Evolutionary conservation across 768 basidiomycete genomes (phyloP), one percentile per base, ranked within the genome.

Genomic region (Sporobolomyces phaffii): DNA sequence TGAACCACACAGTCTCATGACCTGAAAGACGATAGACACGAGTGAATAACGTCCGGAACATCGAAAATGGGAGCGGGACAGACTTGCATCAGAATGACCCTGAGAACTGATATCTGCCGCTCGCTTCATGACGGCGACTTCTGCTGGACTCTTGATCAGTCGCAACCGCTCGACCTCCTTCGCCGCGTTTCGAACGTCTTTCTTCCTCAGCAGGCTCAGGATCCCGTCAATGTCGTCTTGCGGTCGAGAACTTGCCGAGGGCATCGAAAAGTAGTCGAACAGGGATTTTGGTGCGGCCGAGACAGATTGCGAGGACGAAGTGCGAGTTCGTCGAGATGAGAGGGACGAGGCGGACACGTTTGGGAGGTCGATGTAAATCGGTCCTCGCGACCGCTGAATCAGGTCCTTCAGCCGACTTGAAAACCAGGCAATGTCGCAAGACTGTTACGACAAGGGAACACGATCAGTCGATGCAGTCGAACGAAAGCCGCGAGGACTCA

Each of bases 101-200:
- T 82, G 81, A 5, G 84, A 85, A 74, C 91, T 93, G n/a, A 97
- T 87, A 61, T 89, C 87, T 22, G 89, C 94, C 5, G 93, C 91
- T 18, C 78, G 75, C 34, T 85, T 83, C 92, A 99, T 94, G 49
- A 92, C 78, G 20, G 76, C 75, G 65, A 89, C 82, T 77, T 99
- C 96, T 11, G 81, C 81, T 47, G 80, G 77, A 73, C 89, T 92
- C 80, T 99, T 98, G 62, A 93, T 81, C 18, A 83, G 79, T 11
- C 94, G 81, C 60, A 94, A 75, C 68, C 81, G 82, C 11, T 87
- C 87, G 2, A 97, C 79, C 66, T 88, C 83, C 0, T 84, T 83
- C 22, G 85, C 83, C 3, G 97, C 81, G 29, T 83, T 83, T 70
- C 76, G 77, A 24, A 79, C 34, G 9, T 64, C 80, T 70, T 77